Evolutionary conservation across 352 stramenopile species (phyloP).

Genomic region (Phytopythium mirpurense): DNA sequence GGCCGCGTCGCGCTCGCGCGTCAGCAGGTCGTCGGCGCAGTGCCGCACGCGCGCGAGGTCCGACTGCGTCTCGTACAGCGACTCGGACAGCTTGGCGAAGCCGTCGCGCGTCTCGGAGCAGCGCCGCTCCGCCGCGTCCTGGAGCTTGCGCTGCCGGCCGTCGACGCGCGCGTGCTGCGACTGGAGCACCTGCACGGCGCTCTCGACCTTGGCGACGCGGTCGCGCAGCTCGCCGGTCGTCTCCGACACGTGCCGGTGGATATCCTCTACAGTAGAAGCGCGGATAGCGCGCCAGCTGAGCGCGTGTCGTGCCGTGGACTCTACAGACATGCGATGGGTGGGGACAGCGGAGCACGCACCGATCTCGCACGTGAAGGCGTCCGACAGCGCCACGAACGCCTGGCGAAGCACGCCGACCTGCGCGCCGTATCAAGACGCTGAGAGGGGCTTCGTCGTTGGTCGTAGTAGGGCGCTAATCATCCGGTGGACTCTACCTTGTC

Average conservation of each 20-base stretch:
- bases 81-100: slow-evolving; percentile 44
- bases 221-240: slow-evolving; percentile 22
- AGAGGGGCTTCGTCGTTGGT: background rate
- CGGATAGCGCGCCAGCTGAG: no score
- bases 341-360: slow-evolving; percentile 24
- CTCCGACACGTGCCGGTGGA: slow-evolving; percentile 20
- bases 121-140: slow-evolving; percentile 30
- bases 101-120: slow-evolving; percentile 38
- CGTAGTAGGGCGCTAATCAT: background rate
- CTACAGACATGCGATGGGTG: no score
- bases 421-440: background rate
- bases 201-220: slow-evolving; percentile 29
- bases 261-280: slow-evolving; percentile 22
- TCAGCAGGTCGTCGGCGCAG: slow-evolving; percentile 34
- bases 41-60: slow-evolving; percentile 38
- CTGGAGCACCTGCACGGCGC: slow-evolving; percentile 23
- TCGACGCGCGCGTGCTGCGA: slow-evolving; percentile 28
- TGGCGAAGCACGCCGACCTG: slow-evolving; percentile 44
- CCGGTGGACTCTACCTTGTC: slow-evolving; percentile 5
- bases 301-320: no score
- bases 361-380: slow-evolving; percentile 49
- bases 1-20: slow-evolving; percentile 35
- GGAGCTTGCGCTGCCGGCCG: slow-evolving; percentile 31
- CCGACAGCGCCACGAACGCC: slow-evolving; percentile 51
- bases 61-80: slow-evolving; percentile 41